A percentile compares a stretch with the other conserved stretches of the same genome.
These are phyloP conservation scores for Ramalina peruviana DNA, from an alignment of 495 filamentous ascomycete genomes.

Conservation along the genomic window DNA sequence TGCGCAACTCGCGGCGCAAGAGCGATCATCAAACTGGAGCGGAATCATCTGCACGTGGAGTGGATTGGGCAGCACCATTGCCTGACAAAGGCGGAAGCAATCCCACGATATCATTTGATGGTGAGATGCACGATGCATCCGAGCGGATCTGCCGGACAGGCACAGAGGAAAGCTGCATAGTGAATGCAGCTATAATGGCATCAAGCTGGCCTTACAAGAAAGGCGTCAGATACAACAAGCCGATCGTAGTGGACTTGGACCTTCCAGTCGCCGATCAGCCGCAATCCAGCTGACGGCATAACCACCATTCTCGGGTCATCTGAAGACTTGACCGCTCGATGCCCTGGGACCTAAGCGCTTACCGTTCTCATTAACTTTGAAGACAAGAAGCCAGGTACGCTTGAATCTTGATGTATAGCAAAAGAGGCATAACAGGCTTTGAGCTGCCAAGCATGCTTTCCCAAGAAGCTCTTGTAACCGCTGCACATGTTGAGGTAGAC, in stretches of 20 bases:
- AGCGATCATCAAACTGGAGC: not conserved
- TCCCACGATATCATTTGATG: not conserved
- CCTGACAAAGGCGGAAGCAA: not conserved
- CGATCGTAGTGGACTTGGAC: slow-evolving; percentile 66
- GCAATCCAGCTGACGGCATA: no score
- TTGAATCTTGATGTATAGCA: no score
- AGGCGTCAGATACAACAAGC: slow-evolving; percentile 45
- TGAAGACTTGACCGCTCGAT: no score
- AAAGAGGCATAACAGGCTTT: no score
- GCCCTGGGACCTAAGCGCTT: no score
- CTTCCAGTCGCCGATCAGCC: slow-evolving; percentile 39
- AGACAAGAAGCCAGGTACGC: no score
- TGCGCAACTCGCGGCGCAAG: slow-evolving; percentile 26
- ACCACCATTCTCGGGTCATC: not conserved
- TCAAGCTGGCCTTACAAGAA: slow-evolving; percentile 48
- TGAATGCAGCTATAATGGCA: slow-evolving; percentile 63
- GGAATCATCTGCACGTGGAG: not conserved
- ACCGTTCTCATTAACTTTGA: no score
- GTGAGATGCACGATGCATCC: not conserved
- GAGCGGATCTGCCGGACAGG: slow-evolving; percentile 26
- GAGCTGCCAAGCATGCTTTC: no score
- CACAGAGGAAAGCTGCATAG: slow-evolving; percentile 57
- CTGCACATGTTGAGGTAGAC: no score
- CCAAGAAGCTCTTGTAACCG: no score
- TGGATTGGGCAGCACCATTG: not conserved